These are phyloP conservation scores for Draba incana DNA, from an alignment of 345 rosid species.

Conservation along the genomic window DNA sequence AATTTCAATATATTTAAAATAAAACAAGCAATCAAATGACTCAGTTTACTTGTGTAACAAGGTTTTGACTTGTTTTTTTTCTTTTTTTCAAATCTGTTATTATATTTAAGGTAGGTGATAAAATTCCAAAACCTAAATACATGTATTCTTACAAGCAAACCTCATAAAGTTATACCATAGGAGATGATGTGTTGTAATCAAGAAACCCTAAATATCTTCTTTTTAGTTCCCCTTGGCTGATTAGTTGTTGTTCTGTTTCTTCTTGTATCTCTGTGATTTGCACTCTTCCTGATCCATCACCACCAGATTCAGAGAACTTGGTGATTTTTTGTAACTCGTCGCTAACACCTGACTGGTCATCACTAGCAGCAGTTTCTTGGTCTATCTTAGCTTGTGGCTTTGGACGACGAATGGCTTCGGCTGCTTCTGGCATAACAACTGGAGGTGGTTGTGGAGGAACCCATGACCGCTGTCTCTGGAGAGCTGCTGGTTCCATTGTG, in stretches of 20 bases:
- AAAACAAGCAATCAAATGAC: conserved; percentile 16
- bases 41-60: conserved; percentile 36
- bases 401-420: conserved; percentile 90
- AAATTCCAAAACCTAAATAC: conserved; percentile 25
- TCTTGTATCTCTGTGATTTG: conserved; percentile 60
- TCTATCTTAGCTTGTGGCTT: conserved; percentile 64
- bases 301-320: conserved; percentile 71
- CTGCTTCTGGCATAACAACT: conserved; percentile 90
- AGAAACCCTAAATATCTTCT: background rate
- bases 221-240: conserved; percentile 43
- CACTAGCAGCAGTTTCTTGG: conserved; percentile 42
- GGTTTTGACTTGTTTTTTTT: conserved; percentile 19
- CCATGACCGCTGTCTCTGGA: conserved; percentile 62
- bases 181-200: conserved; percentile 13
- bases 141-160: conserved; percentile 28
- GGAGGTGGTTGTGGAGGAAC: conserved; percentile 98
- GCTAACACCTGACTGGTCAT: conserved; percentile 47
- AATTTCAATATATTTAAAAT: conserved; percentile 16
- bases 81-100: conserved; percentile 4
- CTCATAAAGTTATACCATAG: background rate
- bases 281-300: conserved; percentile 40
- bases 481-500: conserved; percentile 48
- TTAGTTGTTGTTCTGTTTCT: conserved; percentile 48
- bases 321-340: conserved; percentile 82
- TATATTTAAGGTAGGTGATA: conserved; percentile 28